phyloP scores from a whole-genome alignment of 2,329 filamentous ascomycete genomes.

The Penicillium polonicum region DNA sequence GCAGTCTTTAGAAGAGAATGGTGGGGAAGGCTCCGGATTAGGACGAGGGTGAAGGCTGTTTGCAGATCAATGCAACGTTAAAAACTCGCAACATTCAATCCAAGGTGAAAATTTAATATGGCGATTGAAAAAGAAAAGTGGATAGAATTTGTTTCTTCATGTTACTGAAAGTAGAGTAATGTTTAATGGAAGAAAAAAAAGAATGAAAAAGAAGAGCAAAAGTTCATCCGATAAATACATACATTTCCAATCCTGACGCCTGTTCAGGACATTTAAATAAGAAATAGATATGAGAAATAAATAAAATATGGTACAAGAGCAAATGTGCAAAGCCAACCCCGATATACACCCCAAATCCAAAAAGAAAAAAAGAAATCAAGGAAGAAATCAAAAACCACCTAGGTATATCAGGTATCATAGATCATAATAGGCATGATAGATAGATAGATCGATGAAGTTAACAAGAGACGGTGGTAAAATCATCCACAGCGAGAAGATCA shows the following conservation, averaged over 20 bases:
- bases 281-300: background rate
- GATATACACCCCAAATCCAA: slow-evolving; percentile 1
- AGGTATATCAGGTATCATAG: slow-evolving; percentile 13
- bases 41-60: background rate
- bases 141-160: background rate
- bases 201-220: slow-evolving; percentile 5
- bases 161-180: slow-evolving; percentile 14
- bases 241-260: background rate
- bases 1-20: background rate
- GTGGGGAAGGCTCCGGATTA: slow-evolving; percentile 1
- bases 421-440: slow-evolving; percentile 13
- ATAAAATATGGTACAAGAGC: slow-evolving; percentile 5
- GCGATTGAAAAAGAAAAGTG: background rate
- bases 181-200: background rate
- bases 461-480: slow-evolving; percentile 32
- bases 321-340: slow-evolving; percentile 5
- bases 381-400: slow-evolving; percentile 1
- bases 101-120: background rate
- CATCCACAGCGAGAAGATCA: slow-evolving; percentile 34
- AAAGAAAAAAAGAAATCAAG: slow-evolving; percentile 8
- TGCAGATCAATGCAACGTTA: slow-evolving; percentile 1
- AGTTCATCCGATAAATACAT: background rate
- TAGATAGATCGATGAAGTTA: slow-evolving; percentile 13
- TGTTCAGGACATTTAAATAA: slow-evolving; percentile 2
- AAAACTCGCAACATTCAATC: background rate